Conservation (phyloP, 306 rosid genomes). For the Castanea mollissima region DNA sequence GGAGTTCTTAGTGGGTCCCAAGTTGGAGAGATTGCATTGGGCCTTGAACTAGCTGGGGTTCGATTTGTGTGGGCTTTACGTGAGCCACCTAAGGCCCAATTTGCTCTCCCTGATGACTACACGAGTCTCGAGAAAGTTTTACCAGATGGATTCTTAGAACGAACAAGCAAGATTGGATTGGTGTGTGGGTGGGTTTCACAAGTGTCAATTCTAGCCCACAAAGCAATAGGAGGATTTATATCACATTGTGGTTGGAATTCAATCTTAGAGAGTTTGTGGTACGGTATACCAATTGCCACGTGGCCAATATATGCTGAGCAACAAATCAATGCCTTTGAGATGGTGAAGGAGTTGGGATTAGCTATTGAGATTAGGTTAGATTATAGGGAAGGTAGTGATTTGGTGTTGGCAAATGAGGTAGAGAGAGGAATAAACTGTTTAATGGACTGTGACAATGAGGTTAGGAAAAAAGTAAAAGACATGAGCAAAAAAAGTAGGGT, state of each 20-base stretch:
- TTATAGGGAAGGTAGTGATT: slow-evolving; percentile 32
- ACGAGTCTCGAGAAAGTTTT: neutral
- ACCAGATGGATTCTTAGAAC: slow-evolving; percentile 42
- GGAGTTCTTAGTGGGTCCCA: slow-evolving; percentile 30
- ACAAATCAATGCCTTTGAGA: slow-evolving; percentile 57
- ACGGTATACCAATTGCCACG: slow-evolving; percentile 56
- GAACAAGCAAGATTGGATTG: slow-evolving; percentile 35
- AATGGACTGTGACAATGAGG: slow-evolving; percentile 31
- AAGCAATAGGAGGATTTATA: slow-evolving; percentile 49
- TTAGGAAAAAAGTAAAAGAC: slow-evolving; percentile 37
- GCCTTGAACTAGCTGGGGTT: slow-evolving; percentile 33
- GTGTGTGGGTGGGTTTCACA: slow-evolving; percentile 63
- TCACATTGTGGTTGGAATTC: slow-evolving; percentile 80
- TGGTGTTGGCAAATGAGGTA: slow-evolving; percentile 40
- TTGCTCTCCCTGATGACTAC: slow-evolving; percentile 29
- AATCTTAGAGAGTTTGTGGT: slow-evolving; percentile 57
- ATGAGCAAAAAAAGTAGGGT: slow-evolving; percentile 26
- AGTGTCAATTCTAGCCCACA: slow-evolving; percentile 39
- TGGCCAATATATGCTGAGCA: slow-evolving; percentile 64
- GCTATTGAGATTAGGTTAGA: slow-evolving; percentile 55
- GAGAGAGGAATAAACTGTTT: slow-evolving; percentile 27
- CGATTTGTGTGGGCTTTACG: slow-evolving; percentile 51
- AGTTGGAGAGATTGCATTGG: slow-evolving; percentile 31
- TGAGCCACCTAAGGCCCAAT: slow-evolving; percentile 33
- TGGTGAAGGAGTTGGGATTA: slow-evolving; percentile 59